These are phyloP conservation scores for Rhododendron griersonianum DNA, from an alignment of 148 eudicot genomes.

Conservation along the genomic window DNA sequence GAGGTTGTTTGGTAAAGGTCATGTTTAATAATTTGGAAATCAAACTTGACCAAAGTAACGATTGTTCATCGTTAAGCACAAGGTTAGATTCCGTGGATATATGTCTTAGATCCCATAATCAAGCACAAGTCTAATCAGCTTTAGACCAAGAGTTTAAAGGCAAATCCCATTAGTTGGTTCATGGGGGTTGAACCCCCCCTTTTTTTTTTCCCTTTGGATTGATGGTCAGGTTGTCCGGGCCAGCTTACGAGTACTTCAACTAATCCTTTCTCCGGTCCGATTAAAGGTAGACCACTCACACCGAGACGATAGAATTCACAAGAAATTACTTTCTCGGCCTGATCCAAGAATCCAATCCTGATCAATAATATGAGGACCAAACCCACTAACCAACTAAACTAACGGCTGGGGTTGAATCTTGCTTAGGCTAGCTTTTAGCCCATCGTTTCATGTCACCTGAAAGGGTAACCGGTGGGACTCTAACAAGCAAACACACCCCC, in stretches of 20 bases:
- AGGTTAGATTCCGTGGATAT: not conserved
- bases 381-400: no score
- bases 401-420: not conserved
- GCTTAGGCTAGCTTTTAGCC: constrained; percentile 26
- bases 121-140: constrained; percentile 6
- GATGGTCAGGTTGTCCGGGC: no score
- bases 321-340: no score
- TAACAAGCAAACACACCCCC: constrained; percentile 14
- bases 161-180: constrained; percentile 20
- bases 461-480: constrained; percentile 23
- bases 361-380: not conserved
- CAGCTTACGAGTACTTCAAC: not conserved
- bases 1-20: no score
- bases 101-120: constrained; percentile 13
- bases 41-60: not conserved
- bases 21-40: not conserved
- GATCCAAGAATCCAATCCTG: no score
- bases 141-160: not conserved
- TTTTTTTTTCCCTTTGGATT: no score
- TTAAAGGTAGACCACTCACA: no score
- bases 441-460: constrained; percentile 37
- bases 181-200: not conserved
- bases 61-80: not conserved
- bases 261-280: no score
- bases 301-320: no score